Percentiles rank a stretch among this genome's conserved stretches.
Evolutionary conservation across 345 rosid genomes (phyloP).

Genomic region (rapeseed (Brassica napus)): Da-Ae NC_063445.1:1844501-1845000

Average conservation of each 20-base stretch:
- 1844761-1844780: not conserved
- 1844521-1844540: constrained; percentile 39
- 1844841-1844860: constrained; percentile 56
- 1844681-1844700: not conserved
- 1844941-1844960: constrained; percentile 84
- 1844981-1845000: constrained; percentile 34
- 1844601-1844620: constrained; percentile 36
- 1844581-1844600: constrained; percentile 43
- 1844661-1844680: not conserved
- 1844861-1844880: constrained; percentile 84
- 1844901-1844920: constrained; percentile 75
- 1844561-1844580: constrained; percentile 58
- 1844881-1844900: constrained; percentile 87
- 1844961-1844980: constrained; percentile 67
- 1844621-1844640: constrained; percentile 11
- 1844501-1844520: constrained; percentile 64
- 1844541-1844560: constrained; percentile 56
- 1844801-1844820: constrained; percentile 23
- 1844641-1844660: not conserved
- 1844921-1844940: constrained; percentile 61
- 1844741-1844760: not conserved
- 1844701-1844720: not conserved
- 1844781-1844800: constrained; percentile 19
- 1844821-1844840: constrained; percentile 9
- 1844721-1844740: constrained; percentile 16